Conservation (phyloP, 129 eudicot genomes). For the Lactuca sativa region DNA sequence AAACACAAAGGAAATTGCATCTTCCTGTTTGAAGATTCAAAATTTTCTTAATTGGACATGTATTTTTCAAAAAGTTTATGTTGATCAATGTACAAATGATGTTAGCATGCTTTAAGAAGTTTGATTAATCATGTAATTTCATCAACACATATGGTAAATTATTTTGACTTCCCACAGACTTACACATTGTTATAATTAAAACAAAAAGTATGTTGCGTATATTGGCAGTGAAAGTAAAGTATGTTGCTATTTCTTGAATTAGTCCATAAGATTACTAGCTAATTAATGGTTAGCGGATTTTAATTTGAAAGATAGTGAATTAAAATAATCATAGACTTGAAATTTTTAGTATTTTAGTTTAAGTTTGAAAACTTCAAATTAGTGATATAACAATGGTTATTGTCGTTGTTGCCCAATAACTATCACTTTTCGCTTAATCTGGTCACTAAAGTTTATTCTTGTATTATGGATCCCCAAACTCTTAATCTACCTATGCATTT, state of each 20-base stretch:
- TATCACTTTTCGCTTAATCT: too few species aligned
- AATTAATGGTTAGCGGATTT: too few species aligned
- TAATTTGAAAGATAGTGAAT: too few species aligned
- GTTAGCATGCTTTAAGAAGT: slow-evolving; percentile 6
- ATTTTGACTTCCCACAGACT: too few species aligned
- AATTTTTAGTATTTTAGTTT: background rate
- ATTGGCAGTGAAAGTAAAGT: too few species aligned
- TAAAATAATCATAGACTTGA: background rate
- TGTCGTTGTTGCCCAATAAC: too few species aligned
- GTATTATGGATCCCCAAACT: too few species aligned
- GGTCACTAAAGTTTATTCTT: too few species aligned
- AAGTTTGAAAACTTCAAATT: background rate
- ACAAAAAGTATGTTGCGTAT: background rate
- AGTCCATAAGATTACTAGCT: background rate
- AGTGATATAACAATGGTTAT: background rate
- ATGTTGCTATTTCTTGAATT: too few species aligned
- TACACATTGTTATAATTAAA: too few species aligned
- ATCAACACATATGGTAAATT: background rate
- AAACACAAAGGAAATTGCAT: background rate
- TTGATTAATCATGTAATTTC: slow-evolving; percentile 2
- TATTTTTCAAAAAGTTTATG: background rate
- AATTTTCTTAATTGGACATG: background rate
- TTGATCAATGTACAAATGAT: slow-evolving; percentile 15
- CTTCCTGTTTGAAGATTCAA: background rate
- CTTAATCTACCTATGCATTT: too few species aligned